Base-by-base conservation (phyloP, 139 green algal species). In the Micractinium sp. region DNA sequence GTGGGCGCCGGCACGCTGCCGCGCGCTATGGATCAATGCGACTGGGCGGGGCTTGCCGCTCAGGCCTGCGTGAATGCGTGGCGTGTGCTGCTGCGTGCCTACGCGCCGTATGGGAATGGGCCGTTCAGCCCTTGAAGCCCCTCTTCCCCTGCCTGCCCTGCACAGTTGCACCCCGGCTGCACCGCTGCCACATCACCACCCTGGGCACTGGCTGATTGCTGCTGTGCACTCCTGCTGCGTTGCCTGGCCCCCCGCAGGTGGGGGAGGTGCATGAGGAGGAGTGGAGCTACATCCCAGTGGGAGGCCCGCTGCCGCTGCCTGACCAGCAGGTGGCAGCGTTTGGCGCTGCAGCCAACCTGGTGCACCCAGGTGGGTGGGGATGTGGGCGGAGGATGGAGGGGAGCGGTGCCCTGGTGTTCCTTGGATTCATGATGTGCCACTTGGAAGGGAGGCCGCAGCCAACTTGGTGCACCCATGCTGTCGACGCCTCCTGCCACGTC, bases 271-370 rank as follows among this genome's bases (percentile, higher is more conserved):
- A 96, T 53, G 97, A 99, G 85, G 96, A 98, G 92, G 97, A 99
- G 92, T 98, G 97, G 96, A 96, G 92, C 60, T 98, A 98, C 93
- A 98, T 99, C 78, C 97, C 97, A 9, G 95, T 98, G 80, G 97
- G 97, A 20, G 96, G 96, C 29, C 95, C 97, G 0, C 90, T 99
- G 92, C 97, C 96, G 61, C 39, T 85, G 66, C 78, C 90, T 22
- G 76, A 90, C 36, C 91, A 96, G 71, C 92, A 95, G 86, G 91
- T 98, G 38, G 97, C 93, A 35, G 89, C 89, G 5, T 93, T 99
- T 53, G 93, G 97, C 67, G 98, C 99, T 89, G 97, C 97, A 0
- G 98, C 95, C n/a, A 98, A 96, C 92, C 96, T 98, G 95, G 96
- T 99, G 84, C 96, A 99, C 87, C 97, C 97, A 53, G 81, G 78